A percentile compares a stretch with the other conserved stretches of the same genome.
phyloP scores from a whole-genome alignment of 495 filamentous ascomycete species.

The Penicillium atrosanguineum region DNA sequence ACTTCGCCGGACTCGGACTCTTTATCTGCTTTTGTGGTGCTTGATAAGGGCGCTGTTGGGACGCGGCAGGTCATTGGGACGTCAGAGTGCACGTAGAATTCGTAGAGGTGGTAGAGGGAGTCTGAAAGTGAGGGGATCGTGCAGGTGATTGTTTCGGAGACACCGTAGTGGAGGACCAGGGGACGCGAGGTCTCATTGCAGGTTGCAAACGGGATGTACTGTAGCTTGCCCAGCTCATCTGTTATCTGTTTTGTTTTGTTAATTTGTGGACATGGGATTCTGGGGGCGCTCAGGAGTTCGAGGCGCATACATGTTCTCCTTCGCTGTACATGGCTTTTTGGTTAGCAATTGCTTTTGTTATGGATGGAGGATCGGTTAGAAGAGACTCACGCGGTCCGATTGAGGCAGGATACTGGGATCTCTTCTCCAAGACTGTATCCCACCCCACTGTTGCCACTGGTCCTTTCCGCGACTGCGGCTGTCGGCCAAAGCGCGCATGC shows the following conservation, averaged over 20 bases:
- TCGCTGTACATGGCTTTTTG: constrained; percentile 15
- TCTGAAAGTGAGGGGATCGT: constrained; percentile 84
- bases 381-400: constrained; percentile 61
- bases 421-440: constrained; percentile 47
- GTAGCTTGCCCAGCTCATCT: constrained; percentile 73
- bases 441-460: constrained; percentile 43
- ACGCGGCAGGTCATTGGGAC: constrained; percentile 90
- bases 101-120: constrained; percentile 91
- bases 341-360: constrained; percentile 13
- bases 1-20: constrained; percentile 14
- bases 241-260: constrained; percentile 59
- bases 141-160: constrained; percentile 78
- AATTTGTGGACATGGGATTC: constrained; percentile 2
- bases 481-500: constrained; percentile 22
- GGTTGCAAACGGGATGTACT: constrained; percentile 88
- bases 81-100: constrained; percentile 98
- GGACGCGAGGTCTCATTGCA: constrained; percentile 88
- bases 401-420: constrained; percentile 66
- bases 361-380: not conserved
- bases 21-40: constrained; percentile 15
- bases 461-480: constrained; percentile 29
- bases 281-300: constrained; percentile 1
- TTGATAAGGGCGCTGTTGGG: constrained; percentile 64
- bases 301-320: constrained; percentile 59
- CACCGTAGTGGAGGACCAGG: constrained; percentile 80